Evolutionary conservation across 1,284 basidiomycete species (phyloP).

Genomic region (Fomes fomentarius): DNA sequence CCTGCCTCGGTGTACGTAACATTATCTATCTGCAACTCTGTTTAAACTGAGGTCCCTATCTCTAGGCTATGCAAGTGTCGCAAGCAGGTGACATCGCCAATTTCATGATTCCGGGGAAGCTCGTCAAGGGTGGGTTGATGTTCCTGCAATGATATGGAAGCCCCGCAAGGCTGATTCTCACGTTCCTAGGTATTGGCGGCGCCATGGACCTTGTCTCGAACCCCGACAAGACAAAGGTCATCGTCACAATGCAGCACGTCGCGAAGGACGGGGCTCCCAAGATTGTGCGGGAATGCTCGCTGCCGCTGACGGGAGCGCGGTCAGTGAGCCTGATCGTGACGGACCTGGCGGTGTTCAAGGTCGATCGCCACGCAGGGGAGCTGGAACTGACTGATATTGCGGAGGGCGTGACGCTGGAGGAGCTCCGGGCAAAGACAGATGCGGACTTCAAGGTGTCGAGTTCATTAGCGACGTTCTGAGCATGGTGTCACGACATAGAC

Average conservation of each 20-base stretch:
- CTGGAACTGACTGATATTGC: constrained; percentile 84
- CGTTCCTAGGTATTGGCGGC: constrained; percentile 87
- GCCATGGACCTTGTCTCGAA: constrained; percentile 97
- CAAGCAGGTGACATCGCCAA: constrained; percentile 92
- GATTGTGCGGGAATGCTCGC: constrained; percentile 79
- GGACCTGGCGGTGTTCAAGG: constrained; percentile 89
- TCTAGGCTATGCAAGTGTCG: constrained; percentile 90
- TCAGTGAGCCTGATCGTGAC: constrained; percentile 92
- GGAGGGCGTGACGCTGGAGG: constrained; percentile 82
- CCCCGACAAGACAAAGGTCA: constrained; percentile 88
- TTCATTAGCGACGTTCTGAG: constrained; percentile 30
- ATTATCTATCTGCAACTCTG: background rate
- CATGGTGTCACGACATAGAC: background rate
- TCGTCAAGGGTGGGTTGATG: constrained; percentile 69
- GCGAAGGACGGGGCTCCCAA: constrained; percentile 91
- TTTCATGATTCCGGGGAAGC: constrained; percentile 96
- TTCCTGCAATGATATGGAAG: background rate
- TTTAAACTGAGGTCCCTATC: constrained; percentile 9
- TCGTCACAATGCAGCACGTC: constrained; percentile 88
- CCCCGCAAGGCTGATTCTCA: background rate
- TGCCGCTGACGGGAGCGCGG: constrained; percentile 88
- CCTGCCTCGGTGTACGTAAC: constrained; percentile 73
- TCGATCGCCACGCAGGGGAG: constrained; percentile 76
- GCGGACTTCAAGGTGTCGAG: constrained; percentile 70
- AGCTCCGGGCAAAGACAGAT: constrained; percentile 85